Percentiles rank a stretch among this genome's conserved stretches.
phyloP scores from a whole-genome alignment of 2,329 filamentous ascomycete species.

The Calonectria crousiana region DNA sequence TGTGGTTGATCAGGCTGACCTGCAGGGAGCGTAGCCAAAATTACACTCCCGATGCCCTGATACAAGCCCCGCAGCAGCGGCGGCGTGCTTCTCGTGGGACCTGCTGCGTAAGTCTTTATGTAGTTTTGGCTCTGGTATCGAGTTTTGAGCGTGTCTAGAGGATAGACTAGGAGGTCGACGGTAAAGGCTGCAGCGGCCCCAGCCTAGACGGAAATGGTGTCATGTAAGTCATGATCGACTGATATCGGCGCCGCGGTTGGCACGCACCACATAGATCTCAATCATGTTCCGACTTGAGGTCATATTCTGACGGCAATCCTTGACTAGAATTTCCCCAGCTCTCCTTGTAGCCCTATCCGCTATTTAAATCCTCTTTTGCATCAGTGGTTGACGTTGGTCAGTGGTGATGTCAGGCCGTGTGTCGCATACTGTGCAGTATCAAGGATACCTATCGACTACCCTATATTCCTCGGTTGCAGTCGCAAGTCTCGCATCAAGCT shows the following conservation, averaged over 20 bases:
- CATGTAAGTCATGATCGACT: slow-evolving; percentile 28
- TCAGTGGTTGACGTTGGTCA: not conserved
- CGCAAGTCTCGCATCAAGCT: not conserved
- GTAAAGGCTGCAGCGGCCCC: slow-evolving; percentile 88
- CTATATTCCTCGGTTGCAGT: not conserved
- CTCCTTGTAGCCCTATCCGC: not conserved
- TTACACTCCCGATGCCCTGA: slow-evolving; percentile 87
- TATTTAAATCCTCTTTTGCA: not conserved
- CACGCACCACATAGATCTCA: slow-evolving; percentile 50
- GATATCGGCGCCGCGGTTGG: not conserved
- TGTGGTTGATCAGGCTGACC: slow-evolving; percentile 60
- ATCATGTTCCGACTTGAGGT: slow-evolving; percentile 31
- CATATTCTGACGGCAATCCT: not conserved
- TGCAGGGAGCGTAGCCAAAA: slow-evolving; percentile 89
- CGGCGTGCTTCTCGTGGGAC: slow-evolving; percentile 64
- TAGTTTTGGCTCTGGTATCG: slow-evolving; percentile 85
- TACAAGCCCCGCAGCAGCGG: slow-evolving; percentile 80
- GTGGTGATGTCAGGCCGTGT: slow-evolving; percentile 26
- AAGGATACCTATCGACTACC: not conserved
- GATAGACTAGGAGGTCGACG: slow-evolving; percentile 88
- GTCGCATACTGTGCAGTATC: slow-evolving; percentile 17
- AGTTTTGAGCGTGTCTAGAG: slow-evolving; percentile 91
- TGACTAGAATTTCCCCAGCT: not conserved
- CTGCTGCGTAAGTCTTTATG: slow-evolving; percentile 71
- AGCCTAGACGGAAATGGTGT: slow-evolving; percentile 69